Evolutionary conservation across 75 land plant genomes (phyloP).

Genomic region (Larix kaempferi): DNA sequence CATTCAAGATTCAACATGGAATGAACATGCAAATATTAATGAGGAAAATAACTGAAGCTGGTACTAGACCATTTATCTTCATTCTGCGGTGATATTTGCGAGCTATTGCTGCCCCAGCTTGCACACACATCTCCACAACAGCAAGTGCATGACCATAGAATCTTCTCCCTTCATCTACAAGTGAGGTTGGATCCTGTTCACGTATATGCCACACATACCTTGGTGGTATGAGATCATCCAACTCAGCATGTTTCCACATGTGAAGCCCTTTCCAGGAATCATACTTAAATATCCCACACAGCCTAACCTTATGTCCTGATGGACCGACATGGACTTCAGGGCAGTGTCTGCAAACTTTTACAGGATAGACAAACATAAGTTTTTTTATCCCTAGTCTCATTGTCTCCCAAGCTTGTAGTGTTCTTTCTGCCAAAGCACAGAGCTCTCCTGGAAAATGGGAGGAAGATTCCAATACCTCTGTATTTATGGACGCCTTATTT

Average conservation of each 20-base stretch:
- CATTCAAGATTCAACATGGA: no score
- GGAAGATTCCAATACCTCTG: conserved; percentile 4
- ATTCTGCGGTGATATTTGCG: conserved; percentile 46
- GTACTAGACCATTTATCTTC: conserved; percentile 56
- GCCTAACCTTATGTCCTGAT: conserved; percentile 63
- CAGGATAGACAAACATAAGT: conserved; percentile 55
- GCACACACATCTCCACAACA: conserved; percentile 65
- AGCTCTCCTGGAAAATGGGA: conserved; percentile 15
- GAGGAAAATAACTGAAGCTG: conserved; percentile 47
- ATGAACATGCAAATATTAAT: not conserved
- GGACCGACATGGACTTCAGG: conserved; percentile 78
- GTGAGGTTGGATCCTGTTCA: conserved; percentile 54
- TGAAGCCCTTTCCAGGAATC: conserved; percentile 54
- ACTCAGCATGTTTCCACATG: conserved; percentile 67
- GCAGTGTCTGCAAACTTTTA: conserved; percentile 70
- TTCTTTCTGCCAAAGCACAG: conserved; percentile 31
- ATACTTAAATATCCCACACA: conserved; percentile 58
- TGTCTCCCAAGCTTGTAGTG: conserved; percentile 67
- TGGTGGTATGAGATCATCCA: conserved; percentile 73
- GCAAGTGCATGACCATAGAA: conserved; percentile 86
- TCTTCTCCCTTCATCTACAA: conserved; percentile 43
- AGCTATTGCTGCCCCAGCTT: conserved; percentile 68
- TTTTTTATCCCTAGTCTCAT: conserved; percentile 51
- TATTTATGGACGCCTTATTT: conserved; percentile 1
- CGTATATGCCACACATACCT: conserved; percentile 65